These are phyloP conservation scores for Amanita phalloides DNA, from an alignment of 768 basidiomycete species.

Conservation along the genomic window DNA sequence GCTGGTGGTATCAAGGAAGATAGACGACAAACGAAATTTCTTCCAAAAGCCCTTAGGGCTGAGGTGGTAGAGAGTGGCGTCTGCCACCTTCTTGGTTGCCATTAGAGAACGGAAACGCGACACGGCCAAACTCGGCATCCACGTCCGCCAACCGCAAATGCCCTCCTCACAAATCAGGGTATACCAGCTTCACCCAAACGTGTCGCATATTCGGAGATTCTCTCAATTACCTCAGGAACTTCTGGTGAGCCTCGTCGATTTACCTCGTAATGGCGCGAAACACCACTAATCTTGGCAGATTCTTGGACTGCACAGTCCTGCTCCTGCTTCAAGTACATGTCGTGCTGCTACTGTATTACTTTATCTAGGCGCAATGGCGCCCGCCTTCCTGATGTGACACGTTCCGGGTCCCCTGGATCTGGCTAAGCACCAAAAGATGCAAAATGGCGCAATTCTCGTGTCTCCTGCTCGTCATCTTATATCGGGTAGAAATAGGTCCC, in stretches of 20 bases:
- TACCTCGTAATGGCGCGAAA: slow-evolving; percentile 53
- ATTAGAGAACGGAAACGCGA: slow-evolving; percentile 20
- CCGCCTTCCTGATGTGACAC: background rate
- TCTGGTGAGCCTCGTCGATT: slow-evolving; percentile 84
- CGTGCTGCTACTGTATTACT: too few relatives aligned
- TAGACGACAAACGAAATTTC: slow-evolving; percentile 67
- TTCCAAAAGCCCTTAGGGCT: slow-evolving; percentile 92
- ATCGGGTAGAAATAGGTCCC: slow-evolving; percentile 2
- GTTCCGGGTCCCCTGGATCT: background rate
- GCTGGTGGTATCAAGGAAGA: background rate
- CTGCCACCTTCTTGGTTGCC: slow-evolving; percentile 73
- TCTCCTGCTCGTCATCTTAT: background rate
- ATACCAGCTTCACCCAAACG: slow-evolving; percentile 47
- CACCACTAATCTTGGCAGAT: slow-evolving; percentile 52
- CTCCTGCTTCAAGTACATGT: slow-evolving; percentile 28
- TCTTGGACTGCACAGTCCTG: slow-evolving; percentile 60
- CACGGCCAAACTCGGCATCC: background rate
- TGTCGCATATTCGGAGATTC: slow-evolving; percentile 82
- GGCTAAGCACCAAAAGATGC: background rate
- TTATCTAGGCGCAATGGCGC: too few relatives aligned
- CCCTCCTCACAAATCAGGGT: too few relatives aligned
- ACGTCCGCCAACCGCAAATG: too few relatives aligned
- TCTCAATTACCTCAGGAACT: slow-evolving; percentile 92
- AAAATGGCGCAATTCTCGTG: slow-evolving; percentile 6
- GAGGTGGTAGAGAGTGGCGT: slow-evolving; percentile 86